These are phyloP conservation scores for Penicillium atrosanguineum DNA, from an alignment of 495 filamentous ascomycete species.

Conservation along the genomic window DNA sequence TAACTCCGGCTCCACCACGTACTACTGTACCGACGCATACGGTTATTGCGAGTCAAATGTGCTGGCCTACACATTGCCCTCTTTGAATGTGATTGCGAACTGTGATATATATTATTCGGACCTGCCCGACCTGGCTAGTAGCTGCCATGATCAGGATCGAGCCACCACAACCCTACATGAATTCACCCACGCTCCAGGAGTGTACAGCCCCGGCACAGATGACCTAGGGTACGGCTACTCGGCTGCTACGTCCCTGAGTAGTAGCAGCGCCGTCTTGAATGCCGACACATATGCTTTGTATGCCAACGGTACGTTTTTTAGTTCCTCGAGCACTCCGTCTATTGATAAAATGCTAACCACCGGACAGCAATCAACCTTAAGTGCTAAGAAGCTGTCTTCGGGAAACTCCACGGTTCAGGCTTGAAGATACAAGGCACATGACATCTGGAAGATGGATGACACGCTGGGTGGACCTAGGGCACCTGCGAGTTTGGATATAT, in stretches of 20 bases:
- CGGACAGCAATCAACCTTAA: constrained; percentile 23
- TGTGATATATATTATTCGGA: constrained; percentile 54
- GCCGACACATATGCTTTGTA: constrained; percentile 64
- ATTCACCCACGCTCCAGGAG: constrained; percentile 57
- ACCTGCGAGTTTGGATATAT: no score
- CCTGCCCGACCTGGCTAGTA: constrained; percentile 39
- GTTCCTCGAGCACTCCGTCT: constrained; percentile 7
- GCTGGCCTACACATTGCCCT: constrained; percentile 57
- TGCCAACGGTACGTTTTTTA: constrained; percentile 45
- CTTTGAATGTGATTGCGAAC: constrained; percentile 51
- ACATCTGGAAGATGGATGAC: no score
- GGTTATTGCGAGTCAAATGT: constrained; percentile 49
- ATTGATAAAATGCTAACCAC: constrained; percentile 4
- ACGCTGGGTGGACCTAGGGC: no score
- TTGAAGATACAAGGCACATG: background rate
- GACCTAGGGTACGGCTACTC: constrained; percentile 60
- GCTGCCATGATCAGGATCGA: constrained; percentile 59
- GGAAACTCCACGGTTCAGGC: background rate
- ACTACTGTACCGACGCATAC: constrained; percentile 53
- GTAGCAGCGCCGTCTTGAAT: constrained; percentile 50
- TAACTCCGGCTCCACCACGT: constrained; percentile 40
- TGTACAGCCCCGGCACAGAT: constrained; percentile 53
- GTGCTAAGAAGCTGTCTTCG: constrained; percentile 10
- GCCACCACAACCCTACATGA: constrained; percentile 61
- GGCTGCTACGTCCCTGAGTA: constrained; percentile 42